Base-by-base conservation (phyloP, 768 basidiomycete genomes). In the Termitomyces sp. region DNA sequence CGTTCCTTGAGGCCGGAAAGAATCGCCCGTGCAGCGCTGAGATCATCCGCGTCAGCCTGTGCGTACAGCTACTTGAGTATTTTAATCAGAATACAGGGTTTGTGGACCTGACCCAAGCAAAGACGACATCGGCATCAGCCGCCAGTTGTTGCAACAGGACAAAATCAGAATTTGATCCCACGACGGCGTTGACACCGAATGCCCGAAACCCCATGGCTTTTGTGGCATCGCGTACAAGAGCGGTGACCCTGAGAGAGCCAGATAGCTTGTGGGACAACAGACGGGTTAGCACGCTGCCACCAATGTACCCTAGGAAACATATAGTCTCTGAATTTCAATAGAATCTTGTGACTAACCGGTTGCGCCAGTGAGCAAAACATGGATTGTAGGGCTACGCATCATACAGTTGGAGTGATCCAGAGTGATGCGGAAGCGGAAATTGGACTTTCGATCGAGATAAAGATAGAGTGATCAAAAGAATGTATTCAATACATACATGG, bases 231-330 rank as follows among this genome's bases (percentile, higher is more conserved):
- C 81, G 76, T 5, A 81, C 76, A 20, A 84, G 75, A 24, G 69
- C 70, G 1, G 76, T 79, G 56, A 79, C 75, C 2, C 74, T 65
- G 63, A 81, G 78, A 11, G 70, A 71, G 54, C 73, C 68, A 0
- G 72, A 63, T 26, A 70, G 70, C 11, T 76, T 72, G 60, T 83
- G 79, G 26, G 68, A 65, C 54, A 85, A 70, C 13, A 85, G 70
- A 36, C 72, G 75, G 2, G 71, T 58, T 4, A 85, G 72, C 28
- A 83, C 79, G 2, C 79, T 75, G 24, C 82, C 84, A 0, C 83
- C 82, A 46, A 84, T 80, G 66, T 84, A 86, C 6, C 82, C 83
- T 80, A 33, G 24, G 9, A 28, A 49, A 28, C 20, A 52, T 48
- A 5, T 52, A 32, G 60, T 50, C 32, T 28, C 3, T 6, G 18